Evolutionary conservation across 805 yeast species (phyloP).

Genomic region (Lipomyces anomalus): DNA sequence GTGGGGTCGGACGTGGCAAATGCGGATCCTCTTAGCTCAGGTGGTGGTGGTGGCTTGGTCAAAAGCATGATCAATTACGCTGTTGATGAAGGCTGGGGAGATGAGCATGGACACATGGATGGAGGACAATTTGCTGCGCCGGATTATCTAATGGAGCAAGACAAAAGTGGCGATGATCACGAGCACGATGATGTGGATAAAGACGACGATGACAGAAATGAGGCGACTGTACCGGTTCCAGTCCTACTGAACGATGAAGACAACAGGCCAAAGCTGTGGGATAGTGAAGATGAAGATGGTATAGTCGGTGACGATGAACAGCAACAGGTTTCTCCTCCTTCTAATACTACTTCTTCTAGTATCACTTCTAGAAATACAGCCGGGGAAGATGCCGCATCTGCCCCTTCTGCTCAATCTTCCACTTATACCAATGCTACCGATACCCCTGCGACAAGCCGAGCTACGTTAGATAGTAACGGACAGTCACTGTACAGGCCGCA

Average conservation of each 20-base stretch:
- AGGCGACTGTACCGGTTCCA: background rate
- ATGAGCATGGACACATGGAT: background rate
- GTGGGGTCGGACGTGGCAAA: background rate
- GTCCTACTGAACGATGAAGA: constrained; percentile 6
- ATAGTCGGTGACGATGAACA: background rate
- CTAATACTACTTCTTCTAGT: background rate
- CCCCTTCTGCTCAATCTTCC: constrained; percentile 5
- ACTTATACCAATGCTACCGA: constrained; percentile 1
- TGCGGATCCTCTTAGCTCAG: too few species aligned
- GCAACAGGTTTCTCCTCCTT: too few species aligned
- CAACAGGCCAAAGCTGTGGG: constrained; percentile 15
- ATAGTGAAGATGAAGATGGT: constrained; percentile 11
- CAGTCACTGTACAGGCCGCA: constrained; percentile 4
- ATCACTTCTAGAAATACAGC: background rate
- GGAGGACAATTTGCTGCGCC: constrained; percentile 1
- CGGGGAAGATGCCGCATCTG: background rate
- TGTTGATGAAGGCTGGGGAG: constrained; percentile 16
- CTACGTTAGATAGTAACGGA: background rate
- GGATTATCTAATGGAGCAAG: background rate
- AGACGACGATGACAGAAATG: background rate
- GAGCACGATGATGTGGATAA: background rate
- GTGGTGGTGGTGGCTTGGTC: too few species aligned
- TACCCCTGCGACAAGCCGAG: background rate
- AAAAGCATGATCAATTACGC: constrained; percentile 1
- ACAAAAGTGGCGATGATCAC: background rate